Evolutionary conservation across 805 yeast species (phyloP), one percentile per base, ranked within the genome.

Genomic region (Nakazawaea peltata): DNA sequence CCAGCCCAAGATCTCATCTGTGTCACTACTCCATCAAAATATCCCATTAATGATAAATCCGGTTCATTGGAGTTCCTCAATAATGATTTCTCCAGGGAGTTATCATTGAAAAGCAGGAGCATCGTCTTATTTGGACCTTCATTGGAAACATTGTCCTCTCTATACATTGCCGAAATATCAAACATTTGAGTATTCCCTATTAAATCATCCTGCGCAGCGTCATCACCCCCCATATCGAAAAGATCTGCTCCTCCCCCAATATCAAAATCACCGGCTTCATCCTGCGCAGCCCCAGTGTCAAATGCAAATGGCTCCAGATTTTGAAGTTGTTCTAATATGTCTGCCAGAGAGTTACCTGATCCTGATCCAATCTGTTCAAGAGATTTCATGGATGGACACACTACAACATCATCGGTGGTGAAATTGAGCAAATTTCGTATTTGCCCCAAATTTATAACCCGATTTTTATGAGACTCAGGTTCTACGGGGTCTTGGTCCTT

Each of bases 1-100:
- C 97, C 97, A 19, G 94, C 72, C 96, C 97, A 88, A 51, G 76
- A 81, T 22, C 66, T 59, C 10, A 8, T 7, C n/a, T n/a, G n/a
- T 39, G 67, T 71, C 56, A 85, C 65, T 15, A 75, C 68, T 35
- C 75, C 77, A 51, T 87, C 95, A 55, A 86, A 86, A 51, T 85
- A 81, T 2, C 87, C 81, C 71, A 73, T 64, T 32, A 71, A 54
- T 40, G 69, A 71, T 21, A 57, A 50, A 41, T 71, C 55, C 18
- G 65, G 61, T 27, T 42, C 48, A 7, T 23, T 34, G 13, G 27
- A 17, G 13, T 37, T 32, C 14, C 44, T 50, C 4, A 43, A 53
- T n/a, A 44, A 48, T 4, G 40, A 18, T 33, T 42, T 39, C n/a
- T 43, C 36, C 5, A 46, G 40, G 32, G 42, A 44, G 33, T 43